Base-by-base conservation (phyloP, 1,139 yeast species). In the Candida sanyaensis region DNA sequence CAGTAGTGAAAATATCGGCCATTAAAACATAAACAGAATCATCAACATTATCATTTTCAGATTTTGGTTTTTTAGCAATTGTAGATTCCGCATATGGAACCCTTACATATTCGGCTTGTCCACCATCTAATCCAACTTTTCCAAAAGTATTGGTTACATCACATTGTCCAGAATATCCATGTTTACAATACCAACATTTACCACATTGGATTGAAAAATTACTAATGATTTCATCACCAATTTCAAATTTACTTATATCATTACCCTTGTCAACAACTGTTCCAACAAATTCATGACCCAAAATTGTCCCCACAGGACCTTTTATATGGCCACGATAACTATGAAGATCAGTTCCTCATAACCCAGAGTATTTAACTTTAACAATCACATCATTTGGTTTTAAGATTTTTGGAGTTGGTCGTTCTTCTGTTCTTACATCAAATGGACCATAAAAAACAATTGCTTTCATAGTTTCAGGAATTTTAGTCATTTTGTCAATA, bases 1-100 rank as follows among this genome's bases (percentile, higher is more conserved):
- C 88, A 1, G 88, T 83, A 34, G 84, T 80, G 61, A 83, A 83
- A 47, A 83, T 83, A 62, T 83, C 88, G 7, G 86, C 83, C 85
- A 83, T 80, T 53, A 83, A 62, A 6, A 82, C 78, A 41, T 82
- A 77, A 7, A 78, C 72, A 2, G 76, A 64, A 53, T 78, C 82
- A 51, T 75, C 72, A 31, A 68, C 56, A 7, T 46, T 56, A 8
- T 45, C 55, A n/a, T 54, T 54, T 12, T 21, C 48, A 10, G 59
- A 51, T 5, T 31, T 31, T 4, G 83, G 83, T 50, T 69, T 68
- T 37, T 68, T 71, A 44, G 73, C 68, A 55, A 83, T 63, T 0
- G 84, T 79, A 13, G 75, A 65, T 41, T 73, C 77, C 4, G 88
- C 88, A 50, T 65, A 70, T 1, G 88, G 88, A 12, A 83, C 75